Evolutionary conservation across 1,139 yeast species (phyloP).

Genomic region (Diutina neorugosa): DNA sequence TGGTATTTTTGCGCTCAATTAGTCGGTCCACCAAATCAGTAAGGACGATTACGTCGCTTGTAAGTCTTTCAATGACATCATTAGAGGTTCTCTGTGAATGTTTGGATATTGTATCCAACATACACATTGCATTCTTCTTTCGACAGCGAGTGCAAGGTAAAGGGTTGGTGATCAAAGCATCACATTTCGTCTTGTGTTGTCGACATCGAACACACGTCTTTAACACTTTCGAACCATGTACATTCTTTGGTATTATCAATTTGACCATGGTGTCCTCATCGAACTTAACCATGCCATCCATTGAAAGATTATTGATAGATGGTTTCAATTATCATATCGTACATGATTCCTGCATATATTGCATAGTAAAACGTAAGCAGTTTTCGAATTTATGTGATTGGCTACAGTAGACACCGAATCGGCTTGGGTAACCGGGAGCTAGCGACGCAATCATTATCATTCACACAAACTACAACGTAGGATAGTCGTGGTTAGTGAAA

Average conservation of each 20-base stretch:
- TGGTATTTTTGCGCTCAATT: neutral
- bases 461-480: too few species aligned
- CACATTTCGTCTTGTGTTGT: conserved; percentile 54
- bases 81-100: neutral
- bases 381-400: neutral
- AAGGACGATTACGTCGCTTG: neutral
- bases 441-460: too few species aligned
- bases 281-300: neutral
- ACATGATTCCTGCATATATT: neutral
- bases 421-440: too few species aligned
- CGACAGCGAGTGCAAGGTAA: conserved; percentile 46
- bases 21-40: neutral
- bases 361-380: neutral
- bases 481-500: too few species aligned
- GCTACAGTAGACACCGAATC: neutral
- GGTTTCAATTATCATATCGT: neutral
- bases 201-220: conserved; percentile 55
- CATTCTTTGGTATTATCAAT: neutral
- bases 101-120: conserved; percentile 19
- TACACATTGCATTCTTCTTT: conserved; percentile 38
- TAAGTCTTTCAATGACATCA: neutral
- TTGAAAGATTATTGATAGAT: neutral
- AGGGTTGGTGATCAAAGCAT: conserved; percentile 40
- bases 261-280: neutral
- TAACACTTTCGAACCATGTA: conserved; percentile 14